Percentiles rank a stretch among this genome's conserved stretches.
Evolutionary conservation across 176 grass and related monocot species (phyloP).

Genomic region (Aegilops speltoides): DNA sequence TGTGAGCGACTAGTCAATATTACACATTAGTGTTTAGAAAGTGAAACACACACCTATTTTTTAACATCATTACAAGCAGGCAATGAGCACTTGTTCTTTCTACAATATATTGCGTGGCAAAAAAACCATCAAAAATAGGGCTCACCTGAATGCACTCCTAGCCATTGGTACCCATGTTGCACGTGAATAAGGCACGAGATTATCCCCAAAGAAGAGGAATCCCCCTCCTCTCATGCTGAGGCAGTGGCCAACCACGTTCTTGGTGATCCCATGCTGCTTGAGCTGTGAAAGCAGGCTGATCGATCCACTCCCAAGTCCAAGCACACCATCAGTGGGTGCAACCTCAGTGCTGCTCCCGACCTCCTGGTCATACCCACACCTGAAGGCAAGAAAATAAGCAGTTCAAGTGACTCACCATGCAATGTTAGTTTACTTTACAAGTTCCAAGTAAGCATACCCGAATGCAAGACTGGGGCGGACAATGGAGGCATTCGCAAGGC

Average conservation of each 20-base stretch:
- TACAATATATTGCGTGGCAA: background rate
- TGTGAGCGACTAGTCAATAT: background rate
- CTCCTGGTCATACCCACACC: conserved; percentile 92
- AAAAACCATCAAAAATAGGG: conserved; percentile 17
- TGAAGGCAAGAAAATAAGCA: conserved; percentile 27
- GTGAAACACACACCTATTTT: background rate
- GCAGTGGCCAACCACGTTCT: conserved; percentile 92
- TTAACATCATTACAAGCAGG: background rate
- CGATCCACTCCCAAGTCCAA: conserved; percentile 78
- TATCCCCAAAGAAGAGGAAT: conserved; percentile 93
- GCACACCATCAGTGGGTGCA: conserved; percentile 65
- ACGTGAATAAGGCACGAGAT: conserved; percentile 66
- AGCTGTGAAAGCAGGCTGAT: conserved; percentile 83
- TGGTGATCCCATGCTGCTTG: conserved; percentile 76
- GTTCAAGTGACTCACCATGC: background rate
- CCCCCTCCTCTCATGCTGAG: conserved; percentile 77
- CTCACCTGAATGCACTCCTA: conserved; percentile 53
- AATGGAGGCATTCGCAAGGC: conserved; percentile 62
- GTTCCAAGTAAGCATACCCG: conserved; percentile 48
- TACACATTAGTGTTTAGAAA: background rate
- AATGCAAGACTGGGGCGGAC: conserved; percentile 67
- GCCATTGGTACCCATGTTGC: conserved; percentile 72
- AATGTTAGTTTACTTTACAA: background rate
- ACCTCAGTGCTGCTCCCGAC: conserved; percentile 35
- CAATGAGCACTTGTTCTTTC: background rate